Conservation (phyloP, 257 asterid species). For the Capsicum baccatum region DNA sequence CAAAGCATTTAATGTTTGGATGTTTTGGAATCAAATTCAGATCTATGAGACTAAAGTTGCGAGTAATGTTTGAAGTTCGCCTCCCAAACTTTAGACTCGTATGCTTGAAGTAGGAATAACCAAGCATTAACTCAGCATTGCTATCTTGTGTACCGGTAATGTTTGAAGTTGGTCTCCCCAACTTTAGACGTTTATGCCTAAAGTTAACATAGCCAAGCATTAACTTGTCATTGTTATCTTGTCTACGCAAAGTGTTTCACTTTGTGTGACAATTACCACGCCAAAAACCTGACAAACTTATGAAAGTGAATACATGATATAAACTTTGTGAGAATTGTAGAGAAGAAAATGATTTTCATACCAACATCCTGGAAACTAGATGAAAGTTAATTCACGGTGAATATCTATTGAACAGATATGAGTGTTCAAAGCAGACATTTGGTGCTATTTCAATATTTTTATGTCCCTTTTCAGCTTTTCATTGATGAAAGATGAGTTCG, state of each 20-base stretch:
- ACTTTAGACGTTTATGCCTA: neutral
- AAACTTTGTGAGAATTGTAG: too few species aligned
- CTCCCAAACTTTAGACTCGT: neutral
- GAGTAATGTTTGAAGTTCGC: neutral
- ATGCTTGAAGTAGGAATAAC: neutral
- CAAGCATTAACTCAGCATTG: neutral
- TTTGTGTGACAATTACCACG: too few species aligned
- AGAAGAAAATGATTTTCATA: too few species aligned
- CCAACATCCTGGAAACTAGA: neutral
- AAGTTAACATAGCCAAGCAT: neutral
- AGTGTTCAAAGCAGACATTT: too few species aligned
- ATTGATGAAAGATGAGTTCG: neutral
- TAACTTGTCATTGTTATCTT: neutral
- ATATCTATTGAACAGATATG: too few species aligned
- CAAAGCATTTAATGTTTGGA: neutral
- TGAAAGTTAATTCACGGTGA: neutral
- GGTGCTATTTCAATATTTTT: too few species aligned
- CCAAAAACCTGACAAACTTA: too few species aligned
- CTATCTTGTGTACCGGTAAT: neutral
- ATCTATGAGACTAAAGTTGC: neutral
- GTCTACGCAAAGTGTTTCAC: neutral
- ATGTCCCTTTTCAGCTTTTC: neutral
- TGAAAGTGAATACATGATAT: too few species aligned
- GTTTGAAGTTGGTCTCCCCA: neutral
- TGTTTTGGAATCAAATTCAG: neutral